phyloP scores from a whole-genome alignment of 2,329 filamentous ascomycete species.

The Piedraia hortae region DNA sequence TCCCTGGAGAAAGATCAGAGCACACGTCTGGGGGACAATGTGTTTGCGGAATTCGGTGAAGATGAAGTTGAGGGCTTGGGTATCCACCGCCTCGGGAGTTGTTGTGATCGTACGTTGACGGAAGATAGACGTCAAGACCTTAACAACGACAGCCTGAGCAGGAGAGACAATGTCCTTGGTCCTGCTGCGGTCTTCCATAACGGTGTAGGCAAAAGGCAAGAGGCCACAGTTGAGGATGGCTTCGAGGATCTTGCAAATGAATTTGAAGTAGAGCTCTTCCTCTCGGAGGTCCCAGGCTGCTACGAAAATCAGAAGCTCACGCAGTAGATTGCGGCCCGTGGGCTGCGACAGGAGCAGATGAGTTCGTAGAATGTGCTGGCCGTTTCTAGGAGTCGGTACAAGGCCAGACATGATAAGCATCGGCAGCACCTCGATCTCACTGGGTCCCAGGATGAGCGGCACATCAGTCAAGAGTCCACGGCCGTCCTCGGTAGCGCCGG shows the following conservation, averaged over 20 bases:
- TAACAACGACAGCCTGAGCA: conserved; percentile 75
- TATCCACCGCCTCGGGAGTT: conserved; percentile 21
- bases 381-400: conserved; percentile 48
- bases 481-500: conserved; percentile 31
- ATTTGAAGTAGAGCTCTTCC: conserved; percentile 81
- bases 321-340: conserved; percentile 64
- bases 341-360: conserved; percentile 74
- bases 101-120: conserved; percentile 23
- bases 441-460: conserved; percentile 75
- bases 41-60: conserved; percentile 79
- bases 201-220: conserved; percentile 77
- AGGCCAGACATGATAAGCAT: conserved; percentile 97
- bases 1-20: conserved; percentile 79
- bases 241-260: conserved; percentile 87
- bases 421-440: conserved; percentile 82
- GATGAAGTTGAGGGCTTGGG: conserved; percentile 57
- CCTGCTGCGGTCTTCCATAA: conserved; percentile 39
- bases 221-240: conserved; percentile 71
- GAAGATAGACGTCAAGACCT: conserved; percentile 74
- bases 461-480: conserved; percentile 78
- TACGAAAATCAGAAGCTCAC: conserved; percentile 84
- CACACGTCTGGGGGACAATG: conserved; percentile 79
- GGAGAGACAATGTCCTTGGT: conserved; percentile 91
- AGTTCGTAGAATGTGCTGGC: conserved; percentile 71
- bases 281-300: conserved; percentile 91